Conservation (phyloP, 2,329 filamentous ascomycete genomes). For the Apiospora kogelbergensis region DNA sequence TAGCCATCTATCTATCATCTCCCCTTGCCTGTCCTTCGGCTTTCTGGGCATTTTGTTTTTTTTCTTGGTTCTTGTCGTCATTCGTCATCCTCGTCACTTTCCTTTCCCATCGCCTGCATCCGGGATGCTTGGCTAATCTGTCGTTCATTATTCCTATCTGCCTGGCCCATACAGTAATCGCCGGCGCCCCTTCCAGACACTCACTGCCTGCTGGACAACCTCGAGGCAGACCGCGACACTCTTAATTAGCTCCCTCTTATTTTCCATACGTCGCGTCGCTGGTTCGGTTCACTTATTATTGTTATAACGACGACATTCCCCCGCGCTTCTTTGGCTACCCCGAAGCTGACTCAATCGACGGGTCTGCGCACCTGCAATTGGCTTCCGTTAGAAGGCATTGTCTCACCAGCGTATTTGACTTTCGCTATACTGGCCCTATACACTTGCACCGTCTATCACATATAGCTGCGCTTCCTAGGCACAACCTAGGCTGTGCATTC, state of each 20-base stretch:
- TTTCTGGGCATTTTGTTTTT: neutral
- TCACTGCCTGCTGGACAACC: neutral
- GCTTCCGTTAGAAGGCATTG: neutral
- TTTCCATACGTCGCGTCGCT: neutral
- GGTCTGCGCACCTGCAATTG: neutral
- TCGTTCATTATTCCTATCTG: neutral
- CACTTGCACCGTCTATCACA: neutral
- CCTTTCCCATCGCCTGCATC: neutral
- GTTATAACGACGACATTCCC: neutral
- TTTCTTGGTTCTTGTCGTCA: neutral
- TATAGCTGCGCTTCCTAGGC: neutral
- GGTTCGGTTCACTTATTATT: neutral
- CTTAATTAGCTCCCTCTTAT: neutral
- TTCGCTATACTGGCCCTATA: neutral
- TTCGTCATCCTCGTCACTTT: neutral
- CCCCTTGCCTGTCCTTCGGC: neutral
- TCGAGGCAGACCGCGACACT: neutral
- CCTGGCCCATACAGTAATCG: neutral
- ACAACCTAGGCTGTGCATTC: neutral
- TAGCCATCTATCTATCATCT: neutral
- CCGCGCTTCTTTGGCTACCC: neutral
- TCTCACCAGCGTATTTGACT: neutral
- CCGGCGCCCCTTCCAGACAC: neutral
- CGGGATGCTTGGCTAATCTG: neutral
- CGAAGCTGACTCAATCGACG: neutral